A percentile compares a stretch with the other conserved stretches of the same genome.
Conservation (phyloP, 805 yeast genomes). For the Ogataea nakhonphanomensis region DNA sequence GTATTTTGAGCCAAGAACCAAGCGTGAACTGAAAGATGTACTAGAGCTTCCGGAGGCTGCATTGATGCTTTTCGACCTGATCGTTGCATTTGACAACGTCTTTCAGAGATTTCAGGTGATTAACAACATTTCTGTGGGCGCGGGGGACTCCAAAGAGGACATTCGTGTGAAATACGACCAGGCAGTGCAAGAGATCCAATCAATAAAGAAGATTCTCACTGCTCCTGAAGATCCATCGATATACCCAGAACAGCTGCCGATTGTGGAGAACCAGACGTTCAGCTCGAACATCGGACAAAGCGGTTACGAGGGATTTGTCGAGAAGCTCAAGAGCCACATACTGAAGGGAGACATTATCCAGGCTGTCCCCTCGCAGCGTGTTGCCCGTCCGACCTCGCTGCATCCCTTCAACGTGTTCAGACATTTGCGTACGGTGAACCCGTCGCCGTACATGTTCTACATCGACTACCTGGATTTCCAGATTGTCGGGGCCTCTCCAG, state of each 20-base stretch:
- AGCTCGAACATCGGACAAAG: conserved; percentile 89
- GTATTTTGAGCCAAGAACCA: conserved; percentile 92
- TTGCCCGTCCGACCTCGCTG: conserved; percentile 88
- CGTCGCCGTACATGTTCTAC: conserved; percentile 95
- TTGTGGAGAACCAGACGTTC: conserved; percentile 63
- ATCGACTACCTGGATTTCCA: conserved; percentile 90
- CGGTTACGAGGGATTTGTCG: conserved; percentile 86
- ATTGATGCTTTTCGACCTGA: conserved; percentile 84
- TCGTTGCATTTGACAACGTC: conserved; percentile 91
- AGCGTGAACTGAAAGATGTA: conserved; percentile 69
- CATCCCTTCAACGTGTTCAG: conserved; percentile 97
- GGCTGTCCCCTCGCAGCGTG: conserved; percentile 97
- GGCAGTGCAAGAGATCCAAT: conserved; percentile 58
- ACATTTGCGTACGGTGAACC: conserved; percentile 92
- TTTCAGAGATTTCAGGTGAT: conserved; percentile 90
- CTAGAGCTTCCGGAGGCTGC: conserved; percentile 87
- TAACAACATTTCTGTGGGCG: conserved; percentile 60
- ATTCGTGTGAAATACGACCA: conserved; percentile 45
- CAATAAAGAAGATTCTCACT: conserved; percentile 47
- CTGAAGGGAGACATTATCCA: conserved; percentile 92
- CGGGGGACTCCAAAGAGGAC: conserved; percentile 28
- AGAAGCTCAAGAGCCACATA: conserved; percentile 72
- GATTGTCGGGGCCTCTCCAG: conserved; percentile 97
- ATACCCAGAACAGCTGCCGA: conserved; percentile 73
- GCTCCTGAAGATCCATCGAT: conserved; percentile 43